These are phyloP conservation scores for Penicillium cinerascens DNA, from an alignment of 495 filamentous ascomycete species.

Conservation along the genomic window DNA sequence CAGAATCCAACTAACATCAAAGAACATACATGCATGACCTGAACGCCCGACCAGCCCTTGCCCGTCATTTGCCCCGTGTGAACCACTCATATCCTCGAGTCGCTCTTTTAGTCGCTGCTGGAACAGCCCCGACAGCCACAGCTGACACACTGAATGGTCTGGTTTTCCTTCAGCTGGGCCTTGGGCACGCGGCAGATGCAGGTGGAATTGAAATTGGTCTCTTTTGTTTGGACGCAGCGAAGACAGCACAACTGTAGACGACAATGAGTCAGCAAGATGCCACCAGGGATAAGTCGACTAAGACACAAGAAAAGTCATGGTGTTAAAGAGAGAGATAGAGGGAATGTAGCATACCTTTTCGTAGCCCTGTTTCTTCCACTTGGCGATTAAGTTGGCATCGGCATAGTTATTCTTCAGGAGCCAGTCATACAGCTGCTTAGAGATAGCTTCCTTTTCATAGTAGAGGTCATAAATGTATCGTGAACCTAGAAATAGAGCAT, in stretches of 20 bases:
- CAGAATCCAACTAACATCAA: slow-evolving; percentile 5
- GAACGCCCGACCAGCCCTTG: slow-evolving; percentile 4
- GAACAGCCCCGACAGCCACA: slow-evolving; percentile 93
- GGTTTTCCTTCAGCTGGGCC: slow-evolving; percentile 84
- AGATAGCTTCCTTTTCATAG: slow-evolving; percentile 96
- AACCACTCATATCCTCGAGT: neutral
- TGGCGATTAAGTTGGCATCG: slow-evolving; percentile 91
- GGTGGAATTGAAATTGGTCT: slow-evolving; percentile 97
- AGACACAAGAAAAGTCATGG: neutral
- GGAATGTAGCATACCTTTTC: slow-evolving; percentile 66
- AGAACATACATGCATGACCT: slow-evolving; percentile 16
- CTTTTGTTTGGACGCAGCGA: slow-evolving; percentile 96
- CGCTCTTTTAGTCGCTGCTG: slow-evolving; percentile 63
- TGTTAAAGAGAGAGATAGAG: neutral
- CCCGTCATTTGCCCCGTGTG: neutral
- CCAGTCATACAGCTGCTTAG: slow-evolving; percentile 88
- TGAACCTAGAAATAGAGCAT: slow-evolving; percentile 45
- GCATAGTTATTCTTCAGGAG: slow-evolving; percentile 95
- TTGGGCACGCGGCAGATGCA: slow-evolving; percentile 97
- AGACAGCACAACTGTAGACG: slow-evolving; percentile 75
- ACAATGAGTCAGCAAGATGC: neutral
- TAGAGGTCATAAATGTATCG: slow-evolving; percentile 97
- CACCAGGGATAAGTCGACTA: neutral
- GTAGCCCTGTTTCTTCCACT: slow-evolving; percentile 99
- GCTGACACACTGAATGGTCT: slow-evolving; percentile 89